These are phyloP conservation scores for Saccharomyces hybrid DNA, from an alignment of 1,139 yeast species.

Conservation along the genomic window DNA sequence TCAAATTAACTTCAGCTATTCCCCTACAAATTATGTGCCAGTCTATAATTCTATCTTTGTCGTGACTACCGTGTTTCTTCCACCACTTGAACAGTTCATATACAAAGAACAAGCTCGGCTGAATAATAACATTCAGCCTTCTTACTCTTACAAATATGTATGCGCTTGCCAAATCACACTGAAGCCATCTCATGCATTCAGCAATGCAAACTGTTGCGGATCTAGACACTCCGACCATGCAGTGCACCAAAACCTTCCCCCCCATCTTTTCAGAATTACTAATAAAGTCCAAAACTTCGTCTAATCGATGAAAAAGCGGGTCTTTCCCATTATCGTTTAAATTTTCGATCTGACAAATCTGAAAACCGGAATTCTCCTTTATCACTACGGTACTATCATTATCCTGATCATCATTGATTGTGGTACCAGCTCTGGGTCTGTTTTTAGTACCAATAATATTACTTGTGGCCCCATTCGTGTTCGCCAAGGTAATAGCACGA, in stretches of 20 bases:
- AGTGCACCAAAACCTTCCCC: slow-evolving; percentile 65
- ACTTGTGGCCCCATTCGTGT: neutral
- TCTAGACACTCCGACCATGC: slow-evolving; percentile 86
- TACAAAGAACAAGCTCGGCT: slow-evolving; percentile 80
- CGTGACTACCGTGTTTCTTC: slow-evolving; percentile 58
- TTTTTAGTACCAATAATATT: slow-evolving; percentile 6
- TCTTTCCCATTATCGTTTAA: slow-evolving; percentile 48
- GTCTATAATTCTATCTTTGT: slow-evolving; percentile 39
- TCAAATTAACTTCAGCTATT: slow-evolving; percentile 60
- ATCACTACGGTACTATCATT: slow-evolving; percentile 12
- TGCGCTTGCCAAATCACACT: slow-evolving; percentile 63
- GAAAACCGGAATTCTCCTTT: slow-evolving; percentile 30
- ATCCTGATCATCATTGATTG: neutral
- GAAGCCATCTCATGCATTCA: slow-evolving; percentile 68
- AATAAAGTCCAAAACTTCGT: slow-evolving; percentile 38
- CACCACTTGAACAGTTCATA: slow-evolving; percentile 70
- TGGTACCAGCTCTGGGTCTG: slow-evolving; percentile 7
- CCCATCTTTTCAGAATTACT: slow-evolving; percentile 33
- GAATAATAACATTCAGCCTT: slow-evolving; percentile 79
- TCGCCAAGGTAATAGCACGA: neutral
- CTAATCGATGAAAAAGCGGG: slow-evolving; percentile 37
- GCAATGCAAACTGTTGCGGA: slow-evolving; percentile 90
- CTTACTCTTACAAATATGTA: slow-evolving; percentile 77
- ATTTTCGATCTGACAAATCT: slow-evolving; percentile 33
- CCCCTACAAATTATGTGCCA: slow-evolving; percentile 91